phyloP scores from a whole-genome alignment of 176 grass and related monocot species.

The Oryza australiensis region DNA sequence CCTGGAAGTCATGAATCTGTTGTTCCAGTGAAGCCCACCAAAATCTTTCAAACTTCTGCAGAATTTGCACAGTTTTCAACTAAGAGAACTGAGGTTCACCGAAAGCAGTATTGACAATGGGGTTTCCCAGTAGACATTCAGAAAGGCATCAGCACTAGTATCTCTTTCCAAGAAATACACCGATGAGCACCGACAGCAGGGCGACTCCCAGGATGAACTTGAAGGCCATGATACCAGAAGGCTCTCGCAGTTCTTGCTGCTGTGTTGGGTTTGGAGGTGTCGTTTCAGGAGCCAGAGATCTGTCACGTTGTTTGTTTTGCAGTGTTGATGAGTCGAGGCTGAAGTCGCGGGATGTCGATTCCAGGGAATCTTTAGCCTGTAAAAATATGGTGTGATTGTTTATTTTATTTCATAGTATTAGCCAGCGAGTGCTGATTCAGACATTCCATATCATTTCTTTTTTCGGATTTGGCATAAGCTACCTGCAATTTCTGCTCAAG shows the following conservation, averaged over 20 bases:
- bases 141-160: conserved; percentile 53
- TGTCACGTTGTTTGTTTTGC: conserved; percentile 34
- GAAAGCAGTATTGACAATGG: conserved; percentile 27
- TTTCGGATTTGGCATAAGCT: conserved; percentile 41
- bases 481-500: conserved; percentile 78
- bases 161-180: conserved; percentile 85
- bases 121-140: conserved; percentile 14
- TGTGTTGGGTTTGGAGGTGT: conserved; percentile 26
- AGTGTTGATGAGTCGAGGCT: conserved; percentile 33
- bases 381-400: conserved; percentile 26
- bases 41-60: conserved; percentile 17
- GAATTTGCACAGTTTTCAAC: neutral
- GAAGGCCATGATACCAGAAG: conserved; percentile 92
- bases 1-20: conserved; percentile 31
- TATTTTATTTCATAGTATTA: conserved; percentile 19
- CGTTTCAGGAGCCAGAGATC: conserved; percentile 10
- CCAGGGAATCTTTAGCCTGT: conserved; percentile 51
- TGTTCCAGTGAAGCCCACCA: conserved; percentile 11
- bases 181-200: conserved; percentile 66
- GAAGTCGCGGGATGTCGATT: conserved; percentile 55
- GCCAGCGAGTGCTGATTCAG: conserved; percentile 12
- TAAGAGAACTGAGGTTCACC: conserved; percentile 1
- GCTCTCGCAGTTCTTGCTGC: conserved; percentile 47
- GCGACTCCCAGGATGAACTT: conserved; percentile 90
- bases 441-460: conserved; percentile 10